Evolutionary conservation across 1,284 basidiomycete species (phyloP).

Genomic region (Heterobasidion irregulare): DNA sequence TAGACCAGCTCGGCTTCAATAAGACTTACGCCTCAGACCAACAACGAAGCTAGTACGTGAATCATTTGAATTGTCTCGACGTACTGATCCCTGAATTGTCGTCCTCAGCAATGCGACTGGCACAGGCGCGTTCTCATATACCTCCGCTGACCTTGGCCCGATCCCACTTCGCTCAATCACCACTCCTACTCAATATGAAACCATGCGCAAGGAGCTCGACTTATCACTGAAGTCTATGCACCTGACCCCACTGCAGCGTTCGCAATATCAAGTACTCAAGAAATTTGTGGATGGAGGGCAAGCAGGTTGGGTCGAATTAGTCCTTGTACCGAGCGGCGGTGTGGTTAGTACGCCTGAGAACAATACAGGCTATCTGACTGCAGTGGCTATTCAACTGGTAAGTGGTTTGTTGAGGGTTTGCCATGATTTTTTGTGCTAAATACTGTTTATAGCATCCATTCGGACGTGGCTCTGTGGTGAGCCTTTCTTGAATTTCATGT

Average conservation of each 20-base stretch:
- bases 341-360: conserved; percentile 4
- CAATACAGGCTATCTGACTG: conserved; percentile 2
- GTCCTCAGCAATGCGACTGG: conserved; percentile 2
- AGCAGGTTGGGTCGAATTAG: conserved; percentile 10
- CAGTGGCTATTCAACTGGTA: neutral
- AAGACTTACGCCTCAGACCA: neutral
- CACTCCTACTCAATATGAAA: neutral
- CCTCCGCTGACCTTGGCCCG: conserved; percentile 5
- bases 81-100: neutral
- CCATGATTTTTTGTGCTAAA: conserved; percentile 4
- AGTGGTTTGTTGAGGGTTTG: neutral
- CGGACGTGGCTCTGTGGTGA: conserved; percentile 9
- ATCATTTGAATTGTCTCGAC: neutral
- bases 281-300: conserved; percentile 7
- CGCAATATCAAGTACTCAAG: conserved; percentile 8
- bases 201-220: conserved; percentile 3
- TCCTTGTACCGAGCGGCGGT: conserved; percentile 10
- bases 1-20: neutral
- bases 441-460: conserved; percentile 6
- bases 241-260: conserved; percentile 7
- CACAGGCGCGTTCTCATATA: conserved; percentile 7
- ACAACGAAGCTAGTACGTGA: neutral
- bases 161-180: conserved; percentile 4
- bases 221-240: conserved; percentile 2
- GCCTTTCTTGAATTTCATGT: neutral